A percentile compares a stretch with the other conserved stretches of the same genome.
These are phyloP conservation scores for Boletales sp. DNA, from an alignment of 768 basidiomycete genomes.

Conservation along the genomic window DNA sequence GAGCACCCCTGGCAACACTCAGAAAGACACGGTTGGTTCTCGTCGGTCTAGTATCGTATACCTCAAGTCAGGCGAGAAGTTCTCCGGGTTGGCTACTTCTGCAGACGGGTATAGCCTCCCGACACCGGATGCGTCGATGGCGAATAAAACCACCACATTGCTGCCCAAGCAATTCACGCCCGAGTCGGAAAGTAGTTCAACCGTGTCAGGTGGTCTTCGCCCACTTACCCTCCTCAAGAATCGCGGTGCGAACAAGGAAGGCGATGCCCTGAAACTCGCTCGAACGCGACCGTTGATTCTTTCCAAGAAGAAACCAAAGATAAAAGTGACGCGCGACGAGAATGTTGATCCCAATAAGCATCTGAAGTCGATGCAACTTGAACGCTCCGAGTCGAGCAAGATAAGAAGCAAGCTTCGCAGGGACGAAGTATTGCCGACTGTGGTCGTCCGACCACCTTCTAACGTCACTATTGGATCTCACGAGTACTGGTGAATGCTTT, in stretches of 20 bases:
- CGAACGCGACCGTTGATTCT: constrained; percentile 55
- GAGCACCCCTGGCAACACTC: constrained; percentile 59
- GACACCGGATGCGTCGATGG: too few species aligned
- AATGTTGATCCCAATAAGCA: constrained; percentile 38
- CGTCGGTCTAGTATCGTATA: constrained; percentile 63
- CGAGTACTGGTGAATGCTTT: constrained; percentile 34
- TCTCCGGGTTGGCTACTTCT: not conserved
- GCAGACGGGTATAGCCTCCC: not conserved
- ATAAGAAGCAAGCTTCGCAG: constrained; percentile 54
- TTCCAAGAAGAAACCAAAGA: constrained; percentile 49
- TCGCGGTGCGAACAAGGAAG: constrained; percentile 42
- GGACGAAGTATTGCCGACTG: constrained; percentile 54
- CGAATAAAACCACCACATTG: constrained; percentile 2
- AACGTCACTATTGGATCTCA: constrained; percentile 32
- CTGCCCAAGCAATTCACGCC: constrained; percentile 35
- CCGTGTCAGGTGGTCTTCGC: constrained; percentile 50
- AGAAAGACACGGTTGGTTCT: constrained; percentile 19
- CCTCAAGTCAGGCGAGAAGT: constrained; percentile 56
- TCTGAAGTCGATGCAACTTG: constrained; percentile 58
- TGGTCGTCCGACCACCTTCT: constrained; percentile 62
- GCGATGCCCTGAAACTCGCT: constrained; percentile 13
- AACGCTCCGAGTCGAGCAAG: constrained; percentile 61
- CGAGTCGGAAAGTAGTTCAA: constrained; percentile 27
- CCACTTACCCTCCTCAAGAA: constrained; percentile 62
- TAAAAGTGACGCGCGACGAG: constrained; percentile 31